Evolutionary conservation across 169 alveolate species (phyloP), one percentile per base, ranked within the genome.

Genomic region (Cryptosporidium viatorum): DNA sequence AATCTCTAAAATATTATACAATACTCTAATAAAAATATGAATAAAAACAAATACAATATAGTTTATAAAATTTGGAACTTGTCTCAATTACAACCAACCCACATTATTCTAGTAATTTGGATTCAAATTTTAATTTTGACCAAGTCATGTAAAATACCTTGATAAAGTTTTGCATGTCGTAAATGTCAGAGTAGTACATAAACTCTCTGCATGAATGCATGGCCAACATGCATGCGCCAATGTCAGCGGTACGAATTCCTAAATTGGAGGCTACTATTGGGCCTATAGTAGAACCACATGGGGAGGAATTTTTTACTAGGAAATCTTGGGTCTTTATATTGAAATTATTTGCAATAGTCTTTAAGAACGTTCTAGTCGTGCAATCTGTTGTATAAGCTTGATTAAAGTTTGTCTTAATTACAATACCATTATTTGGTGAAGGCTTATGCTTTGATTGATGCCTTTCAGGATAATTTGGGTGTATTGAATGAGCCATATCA

Each of bases 201-300:
- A 94, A 93, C 87, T 98, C 99, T 75, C 99, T 94, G 48, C 95
- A 93, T 29, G 98, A 95, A 89, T 98, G 99, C 99, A 98, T 98
- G 16, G 99, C 98, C 70, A 97, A 95, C 93, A 96, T 96, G 10
- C 98, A 95, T 68, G 97, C 97, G 16, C 99, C 99, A 50, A 98
- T 96, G 91, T 98, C 99, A 43, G 96, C 94, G 14, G 97, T 92
- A 74, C 97, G 95, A 21, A 96, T 94, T 26, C 99, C 99, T 39
- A 97, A 85, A 12, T 94, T 94, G 33, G 97, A 93, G 23, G 98
- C 93, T 86, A 96, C 93, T 87, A 95, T 92, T 33, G 99, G 98
- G 10, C 99, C 99, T 48, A 97, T 96, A 16, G 99, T 98, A 23
- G 98, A 94, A 18, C 99, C 99, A 86, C 99, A 97, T 33, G 99